Evolutionary conservation across 768 basidiomycete genomes (phyloP).

Genomic region (Leccinum variicolor): DNA sequence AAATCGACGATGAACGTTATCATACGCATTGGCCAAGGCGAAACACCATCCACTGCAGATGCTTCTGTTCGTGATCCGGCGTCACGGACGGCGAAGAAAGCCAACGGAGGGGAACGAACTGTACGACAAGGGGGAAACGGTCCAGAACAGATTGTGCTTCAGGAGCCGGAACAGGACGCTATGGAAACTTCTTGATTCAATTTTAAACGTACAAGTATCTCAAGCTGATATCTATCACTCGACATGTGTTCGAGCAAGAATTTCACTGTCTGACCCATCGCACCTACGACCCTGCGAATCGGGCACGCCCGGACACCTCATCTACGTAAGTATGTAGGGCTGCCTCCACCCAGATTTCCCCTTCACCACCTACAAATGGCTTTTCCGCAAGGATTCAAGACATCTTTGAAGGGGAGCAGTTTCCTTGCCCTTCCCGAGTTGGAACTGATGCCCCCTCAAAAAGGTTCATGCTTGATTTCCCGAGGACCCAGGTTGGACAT

Average conservation of each 20-base stretch:
- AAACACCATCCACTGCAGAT: constrained; percentile 29
- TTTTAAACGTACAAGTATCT: neutral
- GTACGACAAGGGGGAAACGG: neutral
- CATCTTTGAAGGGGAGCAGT: neutral
- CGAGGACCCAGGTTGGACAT: neutral
- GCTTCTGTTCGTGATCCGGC: constrained; percentile 1
- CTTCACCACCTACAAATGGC: neutral
- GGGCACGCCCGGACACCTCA: neutral
- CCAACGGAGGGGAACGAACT: constrained; percentile 8
- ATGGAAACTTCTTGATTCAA: constrained; percentile 30
- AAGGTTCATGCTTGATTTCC: neutral
- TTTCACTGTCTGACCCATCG: neutral
- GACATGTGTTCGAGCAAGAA: neutral
- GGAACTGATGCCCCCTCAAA: neutral
- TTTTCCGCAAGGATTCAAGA: neutral
- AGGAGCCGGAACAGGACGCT: constrained; percentile 44
- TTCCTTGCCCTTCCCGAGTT: neutral
- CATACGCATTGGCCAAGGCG: constrained; percentile 62
- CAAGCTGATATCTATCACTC: neutral
- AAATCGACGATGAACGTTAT: constrained; percentile 67
- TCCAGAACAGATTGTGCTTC: constrained; percentile 32
- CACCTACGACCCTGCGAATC: neutral
- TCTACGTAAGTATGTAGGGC: too few species aligned
- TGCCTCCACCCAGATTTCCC: neutral
- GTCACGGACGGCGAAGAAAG: constrained; percentile 3